Base-by-base conservation (phyloP, 192 early-diverging fungal genomes). In the Ramicandelaber brevisporus region DNA sequence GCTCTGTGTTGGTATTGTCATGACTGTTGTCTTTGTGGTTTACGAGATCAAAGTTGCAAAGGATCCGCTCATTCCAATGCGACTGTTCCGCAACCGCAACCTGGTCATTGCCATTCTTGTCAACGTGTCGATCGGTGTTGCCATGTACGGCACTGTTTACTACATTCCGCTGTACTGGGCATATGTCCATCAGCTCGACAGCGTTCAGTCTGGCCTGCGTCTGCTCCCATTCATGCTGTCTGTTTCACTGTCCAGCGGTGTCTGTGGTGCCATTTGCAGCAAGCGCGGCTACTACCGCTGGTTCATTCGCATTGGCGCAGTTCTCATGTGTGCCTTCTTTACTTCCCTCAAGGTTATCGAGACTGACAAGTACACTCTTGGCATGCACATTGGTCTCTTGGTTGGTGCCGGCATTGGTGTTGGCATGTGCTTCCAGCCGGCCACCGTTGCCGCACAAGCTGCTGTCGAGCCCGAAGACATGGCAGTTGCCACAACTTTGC, bases 171-270 rank as follows among this genome's bases (percentile, higher is more conserved):
- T 74, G 17, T 69, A 53, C 20, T 78, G 58, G 38, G 63, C 55
- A 36, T 41, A 79, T 21, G 74, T 79, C 11, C 46, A 60, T 25
- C 65, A 68, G 33, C 43, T 58, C 14, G 40, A 64, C 22, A 67
- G 84, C 3, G 73, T 73, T 4, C 6, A 39, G 2, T 53, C 73
- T 5, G 80, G 82, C 14, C 30, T 93, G 15, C 55, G 72, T 28
- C 43, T 70, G 26, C 45, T 93, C 24, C 78, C 84, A 0, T 41
- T 78, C n/a, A 61, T 87, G 21, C 33, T 79, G 17, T 55, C 58
- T 17, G 43, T 73, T 11, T 63, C 69, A 17, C 13, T 77, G 14
- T 34, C 65, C 20, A 49, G 63, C 20, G 65, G 83, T 21, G 26
- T 44, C 13, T 53, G 65, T 12, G 82, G 84, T 16, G 43, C 63